These are phyloP conservation scores for Argentina anserina DNA, from an alignment of 306 rosid genomes.

Conservation along the genomic window DNA sequence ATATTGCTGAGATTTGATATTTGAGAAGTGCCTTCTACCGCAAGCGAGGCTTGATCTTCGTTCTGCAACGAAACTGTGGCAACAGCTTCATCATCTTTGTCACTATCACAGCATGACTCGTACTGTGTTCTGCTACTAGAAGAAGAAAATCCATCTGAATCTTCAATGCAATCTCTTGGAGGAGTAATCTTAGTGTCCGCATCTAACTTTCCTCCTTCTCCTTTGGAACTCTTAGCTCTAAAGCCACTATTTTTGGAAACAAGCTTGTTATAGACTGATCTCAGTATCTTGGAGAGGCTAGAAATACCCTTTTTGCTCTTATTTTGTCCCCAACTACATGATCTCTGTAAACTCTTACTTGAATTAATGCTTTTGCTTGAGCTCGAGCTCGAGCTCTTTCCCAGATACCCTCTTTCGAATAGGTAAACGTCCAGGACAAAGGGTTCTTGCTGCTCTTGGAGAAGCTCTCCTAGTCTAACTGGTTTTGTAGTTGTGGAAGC, in stretches of 20 bases:
- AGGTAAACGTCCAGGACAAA: constrained; percentile 63
- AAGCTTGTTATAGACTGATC: constrained; percentile 43
- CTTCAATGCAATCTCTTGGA: constrained; percentile 17
- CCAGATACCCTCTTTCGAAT: constrained; percentile 49
- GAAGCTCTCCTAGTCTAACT: constrained; percentile 57
- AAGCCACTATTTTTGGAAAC: constrained; percentile 19
- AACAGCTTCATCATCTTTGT: constrained; percentile 26
- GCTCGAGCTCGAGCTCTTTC: constrained; percentile 24
- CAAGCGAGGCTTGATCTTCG: constrained; percentile 19
- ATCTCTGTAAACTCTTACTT: constrained; percentile 20
- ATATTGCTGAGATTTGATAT: constrained; percentile 28
- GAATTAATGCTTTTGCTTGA: constrained; percentile 28
- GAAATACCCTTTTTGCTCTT: constrained; percentile 30
- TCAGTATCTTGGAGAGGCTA: constrained; percentile 37
- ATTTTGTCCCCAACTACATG: constrained; percentile 21
- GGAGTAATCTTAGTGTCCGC: constrained; percentile 10
- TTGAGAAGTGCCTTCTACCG: constrained; percentile 32
- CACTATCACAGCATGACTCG: constrained; percentile 54
- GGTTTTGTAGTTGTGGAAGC: constrained; percentile 46
- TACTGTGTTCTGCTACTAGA: constrained; percentile 49
- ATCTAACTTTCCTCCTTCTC: constrained; percentile 20
- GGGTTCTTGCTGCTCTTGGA: constrained; percentile 74
- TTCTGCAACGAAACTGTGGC: constrained; percentile 5
- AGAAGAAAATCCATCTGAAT: constrained; percentile 47
- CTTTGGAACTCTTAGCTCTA: constrained; percentile 17